Evolutionary conservation across 2,329 filamentous ascomycete species (phyloP).

Genomic region (Raffaelea albimanens): DNA sequence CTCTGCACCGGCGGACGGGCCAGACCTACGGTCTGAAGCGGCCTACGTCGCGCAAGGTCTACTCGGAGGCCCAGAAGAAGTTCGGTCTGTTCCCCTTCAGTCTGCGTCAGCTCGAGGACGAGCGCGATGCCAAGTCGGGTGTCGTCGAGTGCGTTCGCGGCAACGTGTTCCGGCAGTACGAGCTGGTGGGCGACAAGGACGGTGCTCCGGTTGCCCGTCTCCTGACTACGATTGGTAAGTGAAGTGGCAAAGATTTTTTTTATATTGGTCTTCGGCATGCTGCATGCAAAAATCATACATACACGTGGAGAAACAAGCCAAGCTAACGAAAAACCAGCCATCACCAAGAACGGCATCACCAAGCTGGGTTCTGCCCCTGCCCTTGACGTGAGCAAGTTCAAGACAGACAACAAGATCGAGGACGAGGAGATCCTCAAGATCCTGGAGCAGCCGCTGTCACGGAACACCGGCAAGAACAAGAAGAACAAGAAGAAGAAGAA

Average conservation of each 20-base stretch:
- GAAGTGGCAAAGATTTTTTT: too few relatives aligned
- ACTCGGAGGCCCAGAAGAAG: constrained; percentile 94
- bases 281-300: too few relatives aligned
- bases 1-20: constrained; percentile 84
- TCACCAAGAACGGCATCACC: constrained; percentile 95
- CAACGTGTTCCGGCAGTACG: constrained; percentile 90
- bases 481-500: constrained; percentile 81
- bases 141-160: constrained; percentile 92
- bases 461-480: constrained; percentile 75
- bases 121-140: constrained; percentile 90
- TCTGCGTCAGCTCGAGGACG: constrained; percentile 90
- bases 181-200: constrained; percentile 92
- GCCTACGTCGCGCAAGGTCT: constrained; percentile 80
- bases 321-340: constrained; percentile 46
- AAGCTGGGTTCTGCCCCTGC: constrained; percentile 70
- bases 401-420: constrained; percentile 95
- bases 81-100: constrained; percentile 98
- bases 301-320: too few relatives aligned
- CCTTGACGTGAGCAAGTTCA: constrained; percentile 70
- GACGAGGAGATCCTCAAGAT: constrained; percentile 95
- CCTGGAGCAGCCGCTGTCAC: constrained; percentile 75
- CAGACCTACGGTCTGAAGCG: constrained; percentile 92
- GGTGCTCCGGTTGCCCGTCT: constrained; percentile 73
- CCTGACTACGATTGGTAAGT: constrained; percentile 86
- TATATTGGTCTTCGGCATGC: neutral